Conservation (phyloP, 1,284 basidiomycete species). For the Erythrobasidium hasegawianum region DNA sequence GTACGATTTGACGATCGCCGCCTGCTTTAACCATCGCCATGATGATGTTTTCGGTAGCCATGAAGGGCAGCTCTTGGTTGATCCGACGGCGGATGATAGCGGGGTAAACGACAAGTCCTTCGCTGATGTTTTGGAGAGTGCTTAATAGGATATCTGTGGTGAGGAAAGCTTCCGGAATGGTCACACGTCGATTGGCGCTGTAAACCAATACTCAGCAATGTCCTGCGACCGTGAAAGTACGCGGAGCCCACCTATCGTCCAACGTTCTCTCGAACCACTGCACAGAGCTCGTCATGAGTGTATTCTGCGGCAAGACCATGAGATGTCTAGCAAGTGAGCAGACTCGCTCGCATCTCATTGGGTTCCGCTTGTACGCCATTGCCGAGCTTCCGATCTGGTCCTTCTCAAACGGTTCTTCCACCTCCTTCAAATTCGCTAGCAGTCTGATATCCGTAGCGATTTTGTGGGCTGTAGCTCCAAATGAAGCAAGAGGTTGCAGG, state of each 20-base stretch:
- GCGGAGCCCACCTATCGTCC: conserved; percentile 74
- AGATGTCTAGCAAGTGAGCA: conserved; percentile 91
- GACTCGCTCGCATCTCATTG: conserved; percentile 96
- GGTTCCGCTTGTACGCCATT: conserved; percentile 99
- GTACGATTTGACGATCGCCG: conserved; percentile 92
- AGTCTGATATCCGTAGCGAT: conserved; percentile 93
- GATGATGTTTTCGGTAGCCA: conserved; percentile 81
- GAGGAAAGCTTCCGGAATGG: conserved; percentile 93
- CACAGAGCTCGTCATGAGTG: conserved; percentile 82
- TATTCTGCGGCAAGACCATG: conserved; percentile 88
- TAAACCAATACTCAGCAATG: no score
- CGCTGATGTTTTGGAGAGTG: conserved; percentile 92
- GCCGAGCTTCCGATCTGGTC: conserved; percentile 84
- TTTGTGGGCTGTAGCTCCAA: conserved; percentile 96
- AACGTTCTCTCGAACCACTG: conserved; percentile 97
- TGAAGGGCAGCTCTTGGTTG: conserved; percentile 93
- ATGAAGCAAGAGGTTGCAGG: conserved; percentile 77
- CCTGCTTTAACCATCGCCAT: conserved; percentile 96
- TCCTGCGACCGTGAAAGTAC: no score
- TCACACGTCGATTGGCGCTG: conserved; percentile 92
- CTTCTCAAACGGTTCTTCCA: conserved; percentile 98
- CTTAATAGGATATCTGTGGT: conserved; percentile 95
- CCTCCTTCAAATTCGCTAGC: conserved; percentile 91
- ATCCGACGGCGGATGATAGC: conserved; percentile 90
- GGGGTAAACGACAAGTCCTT: conserved; percentile 96